These are phyloP conservation scores for Exsudoporus frostii DNA, from an alignment of 768 basidiomycete species.

Conservation along the genomic window DNA sequence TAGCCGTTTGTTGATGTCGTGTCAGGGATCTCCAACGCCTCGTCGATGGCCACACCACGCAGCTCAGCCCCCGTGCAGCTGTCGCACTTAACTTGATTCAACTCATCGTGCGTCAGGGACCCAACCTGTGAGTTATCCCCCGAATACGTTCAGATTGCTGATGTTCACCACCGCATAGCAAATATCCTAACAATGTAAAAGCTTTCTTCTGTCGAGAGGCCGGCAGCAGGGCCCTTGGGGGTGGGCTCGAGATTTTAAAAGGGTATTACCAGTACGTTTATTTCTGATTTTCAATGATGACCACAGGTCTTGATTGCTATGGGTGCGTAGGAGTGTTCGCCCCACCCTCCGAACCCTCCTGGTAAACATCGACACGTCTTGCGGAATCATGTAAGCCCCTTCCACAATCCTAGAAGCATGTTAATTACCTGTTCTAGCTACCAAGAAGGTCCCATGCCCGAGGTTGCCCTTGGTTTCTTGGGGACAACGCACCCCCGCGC, in stretches of 20 bases:
- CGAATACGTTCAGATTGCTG: not conserved
- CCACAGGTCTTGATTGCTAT: not conserved
- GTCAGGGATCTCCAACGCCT: slow-evolving; percentile 26
- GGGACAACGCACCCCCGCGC: slow-evolving; percentile 25
- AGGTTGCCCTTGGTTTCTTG: slow-evolving; percentile 33
- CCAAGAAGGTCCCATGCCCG: slow-evolving; percentile 21
- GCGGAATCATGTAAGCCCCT: slow-evolving; percentile 40
- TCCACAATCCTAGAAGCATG: not conserved
- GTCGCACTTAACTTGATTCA: slow-evolving; percentile 47
- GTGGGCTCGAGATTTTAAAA: slow-evolving; percentile 42
- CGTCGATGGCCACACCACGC: slow-evolving; percentile 21
- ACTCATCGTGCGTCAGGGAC: slow-evolving; percentile 45
- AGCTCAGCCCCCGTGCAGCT: slow-evolving; percentile 26
- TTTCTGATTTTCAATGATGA: not conserved
- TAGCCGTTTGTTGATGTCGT: not conserved
- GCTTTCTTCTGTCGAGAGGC: slow-evolving; percentile 42
- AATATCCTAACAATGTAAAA: slow-evolving; percentile 43
- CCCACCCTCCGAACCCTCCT: slow-evolving; percentile 39
- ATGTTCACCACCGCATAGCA: slow-evolving; percentile 25
- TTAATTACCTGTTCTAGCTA: slow-evolving; percentile 20
- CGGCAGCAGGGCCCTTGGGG: slow-evolving; percentile 24
- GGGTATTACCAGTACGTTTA: slow-evolving; percentile 50
- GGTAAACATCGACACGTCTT: slow-evolving; percentile 46
- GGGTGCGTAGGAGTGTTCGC: slow-evolving; percentile 41
- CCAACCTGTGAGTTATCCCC: slow-evolving; percentile 38